Base-by-base conservation (phyloP, 495 filamentous ascomycete genomes). In the Penicillium desertorum region DNA sequence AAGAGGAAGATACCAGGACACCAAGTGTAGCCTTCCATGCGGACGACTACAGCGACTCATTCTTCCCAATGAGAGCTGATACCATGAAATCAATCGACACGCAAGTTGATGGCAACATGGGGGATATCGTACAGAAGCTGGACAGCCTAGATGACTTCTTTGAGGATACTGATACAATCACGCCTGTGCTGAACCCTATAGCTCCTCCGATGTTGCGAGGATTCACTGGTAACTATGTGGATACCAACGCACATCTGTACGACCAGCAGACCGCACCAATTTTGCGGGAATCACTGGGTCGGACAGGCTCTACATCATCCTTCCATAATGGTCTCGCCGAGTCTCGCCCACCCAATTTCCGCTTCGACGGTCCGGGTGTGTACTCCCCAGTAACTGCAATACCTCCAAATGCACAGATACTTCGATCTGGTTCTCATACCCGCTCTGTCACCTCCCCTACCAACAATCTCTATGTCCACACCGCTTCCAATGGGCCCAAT, bases 131-230 rank as follows among this genome's bases (percentile, higher is more conserved):
- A 23, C 84, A 91, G 64, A 95, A 96, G 66, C 80, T 99, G 0
- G 91, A 96, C 62, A 94, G 90, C 62, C 69, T 98, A 11, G 94
- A 98, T 64, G 92, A 96, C 65, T 98, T 98, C 76, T 96, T 96
- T 63, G 91, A 96, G 55, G 85, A 83, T 25, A 77, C 78, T 16
- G 76, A 84, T 44, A 65, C 78, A 29, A 79, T 73, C 57, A 77
- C 73, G 51, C 80, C 83, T 7, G 77, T 80, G 3, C 45, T 76
- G 25, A 64, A 69, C 45, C 20, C 64, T 4, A 59, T 74, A 8
- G 69, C 75, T 9, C 69, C 83, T 66, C 68, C 82, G 73, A 65
- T 84, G 16, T 83, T 87, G n/a, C 81, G 82, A 29, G 84, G 81
- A 14, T 83, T 86, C 57, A 86, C 56, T 74, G 88, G 76, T 71